Conservation (phyloP, 2,329 filamentous ascomycete genomes). For the Diaporthe australafricana region DNA sequence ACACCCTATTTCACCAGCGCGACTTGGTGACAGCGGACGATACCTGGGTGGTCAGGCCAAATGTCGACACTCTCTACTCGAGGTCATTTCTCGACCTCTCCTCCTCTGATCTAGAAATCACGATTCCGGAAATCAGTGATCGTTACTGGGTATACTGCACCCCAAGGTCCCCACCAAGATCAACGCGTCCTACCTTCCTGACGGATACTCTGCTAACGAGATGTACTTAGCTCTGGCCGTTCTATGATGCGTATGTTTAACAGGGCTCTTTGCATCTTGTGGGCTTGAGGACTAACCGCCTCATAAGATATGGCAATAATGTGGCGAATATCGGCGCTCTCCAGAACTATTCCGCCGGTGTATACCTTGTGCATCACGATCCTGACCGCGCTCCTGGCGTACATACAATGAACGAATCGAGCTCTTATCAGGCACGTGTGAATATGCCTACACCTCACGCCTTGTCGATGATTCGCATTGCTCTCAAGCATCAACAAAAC, state of each 20-base stretch:
- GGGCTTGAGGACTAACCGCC: slow-evolving; percentile 37
- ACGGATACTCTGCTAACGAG: not conserved
- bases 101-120: slow-evolving; percentile 41
- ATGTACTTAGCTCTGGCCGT: slow-evolving; percentile 38
- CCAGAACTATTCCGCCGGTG: slow-evolving; percentile 37
- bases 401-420: slow-evolving; percentile 7
- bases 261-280: not conserved
- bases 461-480: slow-evolving; percentile 29
- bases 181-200: not conserved
- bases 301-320: slow-evolving; percentile 41
- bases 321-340: slow-evolving; percentile 44
- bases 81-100: slow-evolving; percentile 43
- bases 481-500: slow-evolving; percentile 20
- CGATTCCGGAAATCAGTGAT: slow-evolving; percentile 41
- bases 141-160: slow-evolving; percentile 40
- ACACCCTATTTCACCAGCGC: slow-evolving; percentile 2
- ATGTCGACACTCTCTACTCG: slow-evolving; percentile 46
- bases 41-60: slow-evolving; percentile 40
- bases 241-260: slow-evolving; percentile 44
- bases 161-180: not conserved
- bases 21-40: slow-evolving; percentile 26
- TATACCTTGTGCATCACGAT: slow-evolving; percentile 40
- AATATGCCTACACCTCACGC: slow-evolving; percentile 35
- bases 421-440: slow-evolving; percentile 18
- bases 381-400: slow-evolving; percentile 25